A percentile compares a stretch with the other conserved stretches of the same genome.
Evolutionary conservation across 768 basidiomycete genomes (phyloP).

Genomic region (Baorangia bicolor): DNA sequence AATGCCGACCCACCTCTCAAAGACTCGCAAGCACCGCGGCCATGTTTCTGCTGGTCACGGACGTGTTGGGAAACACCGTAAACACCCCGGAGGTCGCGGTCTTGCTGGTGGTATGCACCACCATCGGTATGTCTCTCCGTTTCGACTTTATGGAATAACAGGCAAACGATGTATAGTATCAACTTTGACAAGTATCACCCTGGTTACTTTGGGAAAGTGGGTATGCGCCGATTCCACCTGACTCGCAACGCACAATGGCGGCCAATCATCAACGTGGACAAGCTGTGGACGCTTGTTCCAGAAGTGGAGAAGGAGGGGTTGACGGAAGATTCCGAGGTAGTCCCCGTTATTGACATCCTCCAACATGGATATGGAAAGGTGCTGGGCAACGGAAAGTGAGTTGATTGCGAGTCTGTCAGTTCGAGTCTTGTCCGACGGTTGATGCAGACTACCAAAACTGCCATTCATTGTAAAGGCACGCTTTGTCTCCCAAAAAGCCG

Average conservation of each 20-base stretch:
- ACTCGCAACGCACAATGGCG: conserved; percentile 90
- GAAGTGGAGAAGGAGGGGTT: conserved; percentile 78
- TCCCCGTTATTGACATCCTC: conserved; percentile 92
- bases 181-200: conserved; percentile 99
- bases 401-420: conserved; percentile 14
- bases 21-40: conserved; percentile 99
- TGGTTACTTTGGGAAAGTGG: conserved; percentile 99
- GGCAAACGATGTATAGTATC: conserved; percentile 48
- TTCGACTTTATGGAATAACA: background rate
- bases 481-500: conserved; percentile 85
- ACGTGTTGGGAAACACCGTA: conserved; percentile 99
- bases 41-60: conserved; percentile 99
- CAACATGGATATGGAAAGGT: conserved; percentile 87
- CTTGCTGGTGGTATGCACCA: conserved; percentile 99
- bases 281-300: conserved; percentile 90
- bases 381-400: conserved; percentile 89
- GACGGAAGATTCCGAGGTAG: conserved; percentile 72
- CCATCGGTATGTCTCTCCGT: conserved; percentile 71
- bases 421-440: background rate
- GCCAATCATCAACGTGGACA: conserved; percentile 98
- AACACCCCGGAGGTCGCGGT: conserved; percentile 99
- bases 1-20: conserved; percentile 96
- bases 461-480: conserved; percentile 99
- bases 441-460: conserved; percentile 70
- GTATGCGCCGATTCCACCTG: conserved; percentile 99